Evolutionary conservation across 352 stramenopile genomes (phyloP), one percentile per base, ranked within the genome.

Genomic region (Pythium sp.): DNA sequence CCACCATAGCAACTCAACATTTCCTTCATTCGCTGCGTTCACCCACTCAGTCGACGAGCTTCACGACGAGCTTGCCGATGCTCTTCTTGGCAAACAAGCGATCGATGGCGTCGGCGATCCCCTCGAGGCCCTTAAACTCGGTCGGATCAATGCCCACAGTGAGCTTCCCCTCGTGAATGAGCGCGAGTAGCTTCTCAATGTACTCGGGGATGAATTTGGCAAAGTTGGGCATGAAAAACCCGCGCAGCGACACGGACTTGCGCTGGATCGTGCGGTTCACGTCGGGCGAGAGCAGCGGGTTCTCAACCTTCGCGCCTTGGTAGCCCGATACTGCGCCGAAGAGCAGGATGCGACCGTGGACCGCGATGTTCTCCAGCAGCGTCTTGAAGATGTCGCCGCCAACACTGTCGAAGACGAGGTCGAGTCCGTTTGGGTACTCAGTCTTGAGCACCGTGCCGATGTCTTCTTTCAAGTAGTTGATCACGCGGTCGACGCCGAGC

Each of bases 381-480:
- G 68, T 62, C 36, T 84, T 62, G 58, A 76, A 84, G 61, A 79
- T 77, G 2, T 82, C 74, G 24, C 77, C 77, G 5, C 73, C 77
- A 38, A 82, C 73, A 32, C 65, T 76, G 43, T 81, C 78, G 64
- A 81, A 85, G 18, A 85, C 78, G 38, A 85, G 62, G 58, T 85
- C 68, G 22, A 85, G 67, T 20, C 73, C 73, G 3, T 56, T 53
- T 8, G 78, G 75, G 76, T 87, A 75, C 73, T 84, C 77, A 61
- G 79, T 80, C 62, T 78, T 76, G 30, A 82, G 67, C 76, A 79
- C 74, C 38, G 79, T 62, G 46, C 36, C 67, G 28, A 83, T 32
- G 28, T 76, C 78, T 53, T 87, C 77, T 71, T 94, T 82, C 22
- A 70, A 76, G 76, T 95, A 95, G 69, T 94, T 87, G 55, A 95